Evolutionary conservation across 1,284 basidiomycete species (phyloP).

Genomic region (Papiliotrema terrestris): DNA sequence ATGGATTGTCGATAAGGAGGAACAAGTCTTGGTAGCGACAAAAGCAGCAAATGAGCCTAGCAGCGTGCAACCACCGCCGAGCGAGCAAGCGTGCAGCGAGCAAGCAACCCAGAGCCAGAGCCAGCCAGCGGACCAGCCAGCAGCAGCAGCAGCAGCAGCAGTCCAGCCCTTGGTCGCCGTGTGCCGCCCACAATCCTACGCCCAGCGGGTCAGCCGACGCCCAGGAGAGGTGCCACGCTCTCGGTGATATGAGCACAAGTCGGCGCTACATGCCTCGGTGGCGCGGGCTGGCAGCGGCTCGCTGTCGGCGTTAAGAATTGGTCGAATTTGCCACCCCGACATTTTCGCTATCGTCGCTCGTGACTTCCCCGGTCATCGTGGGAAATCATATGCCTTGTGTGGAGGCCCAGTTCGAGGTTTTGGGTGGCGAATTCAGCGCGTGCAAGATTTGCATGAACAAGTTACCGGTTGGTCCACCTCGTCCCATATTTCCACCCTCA

Average conservation of each 20-base stretch:
- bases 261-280: not conserved
- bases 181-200: too few species aligned
- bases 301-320: not conserved
- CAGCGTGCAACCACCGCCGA: not conserved
- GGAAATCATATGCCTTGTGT: not conserved
- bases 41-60: not conserved
- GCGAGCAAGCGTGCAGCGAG: too few species aligned
- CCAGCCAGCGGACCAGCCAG: too few species aligned
- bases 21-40: not conserved
- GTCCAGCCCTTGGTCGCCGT: too few species aligned
- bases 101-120: not conserved
- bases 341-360: not conserved
- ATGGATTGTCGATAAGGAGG: conserved; percentile 38
- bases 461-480: too few species aligned
- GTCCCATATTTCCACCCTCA: not conserved
- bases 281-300: too few species aligned
- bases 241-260: not conserved
- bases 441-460: not conserved
- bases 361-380: conserved; percentile 5
- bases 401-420: not conserved
- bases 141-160: too few species aligned
- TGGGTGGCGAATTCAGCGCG: conserved; percentile 3
- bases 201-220: too few species aligned
- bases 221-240: not conserved
- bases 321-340: not conserved